phyloP scores from a whole-genome alignment of 2,329 filamentous ascomycete genomes.

The Cladosporium colombiae region DNA sequence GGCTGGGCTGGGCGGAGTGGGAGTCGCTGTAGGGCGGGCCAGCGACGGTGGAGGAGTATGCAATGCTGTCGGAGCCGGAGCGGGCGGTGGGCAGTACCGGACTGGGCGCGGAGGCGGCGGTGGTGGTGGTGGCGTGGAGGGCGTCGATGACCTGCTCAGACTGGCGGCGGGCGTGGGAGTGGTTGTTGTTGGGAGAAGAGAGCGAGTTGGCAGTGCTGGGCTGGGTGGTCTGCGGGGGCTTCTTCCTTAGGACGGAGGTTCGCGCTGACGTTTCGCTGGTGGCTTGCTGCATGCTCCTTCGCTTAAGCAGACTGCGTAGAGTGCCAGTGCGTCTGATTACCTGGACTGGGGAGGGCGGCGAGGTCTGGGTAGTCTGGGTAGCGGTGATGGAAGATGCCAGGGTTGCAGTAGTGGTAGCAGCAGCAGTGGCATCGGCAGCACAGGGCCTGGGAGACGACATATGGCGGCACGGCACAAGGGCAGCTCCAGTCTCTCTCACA shows the following conservation, averaged over 20 bases:
- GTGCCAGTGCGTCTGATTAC: slow-evolving; percentile 4
- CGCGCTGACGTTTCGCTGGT: not conserved
- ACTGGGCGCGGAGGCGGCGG: not conserved
- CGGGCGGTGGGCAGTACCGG: slow-evolving; percentile 9
- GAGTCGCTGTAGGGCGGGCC: slow-evolving; percentile 2
- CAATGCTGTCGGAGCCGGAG: slow-evolving; percentile 13
- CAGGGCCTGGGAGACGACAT: not conserved
- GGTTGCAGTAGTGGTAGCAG: slow-evolving; percentile 5
- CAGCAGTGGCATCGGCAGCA: not conserved
- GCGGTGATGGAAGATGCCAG: slow-evolving; percentile 2
- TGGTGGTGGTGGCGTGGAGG: not conserved
- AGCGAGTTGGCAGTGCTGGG: slow-evolving; percentile 1
- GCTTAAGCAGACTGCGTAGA: slow-evolving; percentile 9
- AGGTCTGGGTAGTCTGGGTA: not conserved
- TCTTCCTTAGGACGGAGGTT: slow-evolving; percentile 1
- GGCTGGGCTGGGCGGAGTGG: not conserved
- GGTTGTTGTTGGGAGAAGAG: not conserved
- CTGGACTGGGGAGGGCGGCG: not conserved
- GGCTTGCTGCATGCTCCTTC: slow-evolving; percentile 7
- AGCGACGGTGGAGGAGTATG: slow-evolving; percentile 1
- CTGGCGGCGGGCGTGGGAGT: slow-evolving; percentile 9
- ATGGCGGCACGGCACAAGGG: not conserved
- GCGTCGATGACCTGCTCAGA: slow-evolving; percentile 3
- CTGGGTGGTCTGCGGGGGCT: not conserved
- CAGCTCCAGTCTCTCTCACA: not conserved